Evolutionary conservation across 2,329 filamentous ascomycete species (phyloP).

Genomic region (Paraphoma chrysanthemicola): DNA sequence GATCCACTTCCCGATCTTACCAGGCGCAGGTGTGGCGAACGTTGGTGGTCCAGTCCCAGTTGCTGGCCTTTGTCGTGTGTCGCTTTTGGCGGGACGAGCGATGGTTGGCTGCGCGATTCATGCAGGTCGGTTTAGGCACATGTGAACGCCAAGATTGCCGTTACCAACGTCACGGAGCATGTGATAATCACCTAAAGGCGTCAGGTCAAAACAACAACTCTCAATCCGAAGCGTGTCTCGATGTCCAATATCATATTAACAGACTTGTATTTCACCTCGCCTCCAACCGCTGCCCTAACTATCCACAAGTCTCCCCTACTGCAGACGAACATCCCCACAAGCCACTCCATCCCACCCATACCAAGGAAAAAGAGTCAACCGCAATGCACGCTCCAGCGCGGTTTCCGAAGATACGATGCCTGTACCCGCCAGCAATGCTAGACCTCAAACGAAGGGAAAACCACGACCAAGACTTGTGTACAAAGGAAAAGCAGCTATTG

Average conservation of each 20-base stretch:
- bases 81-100: constrained; percentile 19
- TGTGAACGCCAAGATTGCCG: constrained; percentile 33
- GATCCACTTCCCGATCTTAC: constrained; percentile 9
- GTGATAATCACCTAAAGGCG: background rate
- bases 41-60: constrained; percentile 7
- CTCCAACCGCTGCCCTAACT: background rate
- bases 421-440: constrained; percentile 41
- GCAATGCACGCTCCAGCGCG: constrained; percentile 29
- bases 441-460: constrained; percentile 9
- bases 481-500: constrained; percentile 42
- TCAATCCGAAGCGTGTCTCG: background rate
- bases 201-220: no score
- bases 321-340: background rate
- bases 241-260: background rate
- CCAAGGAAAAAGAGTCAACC: constrained; percentile 7
- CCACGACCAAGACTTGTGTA: constrained; percentile 26
- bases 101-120: constrained; percentile 24
- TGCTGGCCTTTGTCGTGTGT: background rate
- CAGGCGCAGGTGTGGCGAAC: constrained; percentile 17
- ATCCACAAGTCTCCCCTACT: background rate
- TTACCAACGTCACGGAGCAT: constrained; percentile 7
- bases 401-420: constrained; percentile 13
- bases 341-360: background rate
- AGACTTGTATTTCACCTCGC: constrained; percentile 13
- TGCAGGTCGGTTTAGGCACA: constrained; percentile 13